Evolutionary conservation across 2,329 filamentous ascomycete species (phyloP).

Genomic region (Phyllachora maydis): DNA sequence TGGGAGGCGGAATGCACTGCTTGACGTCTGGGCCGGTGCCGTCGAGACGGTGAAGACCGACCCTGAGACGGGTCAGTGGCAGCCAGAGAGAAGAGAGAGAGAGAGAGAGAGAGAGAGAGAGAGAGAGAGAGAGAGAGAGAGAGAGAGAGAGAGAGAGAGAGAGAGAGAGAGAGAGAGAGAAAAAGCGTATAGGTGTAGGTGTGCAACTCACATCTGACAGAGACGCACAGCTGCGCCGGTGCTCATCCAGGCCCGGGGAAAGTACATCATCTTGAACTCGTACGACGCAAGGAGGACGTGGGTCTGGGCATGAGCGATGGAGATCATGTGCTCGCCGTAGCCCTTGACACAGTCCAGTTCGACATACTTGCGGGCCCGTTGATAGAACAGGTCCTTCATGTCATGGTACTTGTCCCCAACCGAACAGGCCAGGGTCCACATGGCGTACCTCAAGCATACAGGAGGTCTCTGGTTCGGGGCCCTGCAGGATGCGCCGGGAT

Average conservation of each 20-base stretch:
- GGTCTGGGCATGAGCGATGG: slow-evolving; percentile 66
- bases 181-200: no score
- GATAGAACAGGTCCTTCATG: slow-evolving; percentile 77
- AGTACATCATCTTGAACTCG: slow-evolving; percentile 97
- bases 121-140: no score
- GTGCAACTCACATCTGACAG: slow-evolving; percentile 58
- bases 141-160: no score
- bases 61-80: slow-evolving; percentile 37
- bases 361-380: slow-evolving; percentile 71
- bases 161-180: no score
- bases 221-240: slow-evolving; percentile 65
- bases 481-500: slow-evolving; percentile 17
- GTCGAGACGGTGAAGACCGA: slow-evolving; percentile 76
- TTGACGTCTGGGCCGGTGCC: slow-evolving; percentile 74
- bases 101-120: no score
- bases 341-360: slow-evolving; percentile 83
- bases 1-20: slow-evolving; percentile 66
- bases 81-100: no score
- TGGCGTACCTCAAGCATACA: slow-evolving; percentile 75
- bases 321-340: slow-evolving; percentile 76
- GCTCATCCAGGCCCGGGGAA: slow-evolving; percentile 88
- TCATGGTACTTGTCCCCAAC: slow-evolving; percentile 62
- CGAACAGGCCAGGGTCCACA: slow-evolving; percentile 87
- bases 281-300: slow-evolving; percentile 65
- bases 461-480: slow-evolving; percentile 73